A percentile compares a stretch with the other conserved stretches of the same genome.
These are phyloP conservation scores for Penicillium griseofulvum DNA, from an alignment of 2,329 filamentous ascomycete genomes.

Conservation along the genomic window DNA sequence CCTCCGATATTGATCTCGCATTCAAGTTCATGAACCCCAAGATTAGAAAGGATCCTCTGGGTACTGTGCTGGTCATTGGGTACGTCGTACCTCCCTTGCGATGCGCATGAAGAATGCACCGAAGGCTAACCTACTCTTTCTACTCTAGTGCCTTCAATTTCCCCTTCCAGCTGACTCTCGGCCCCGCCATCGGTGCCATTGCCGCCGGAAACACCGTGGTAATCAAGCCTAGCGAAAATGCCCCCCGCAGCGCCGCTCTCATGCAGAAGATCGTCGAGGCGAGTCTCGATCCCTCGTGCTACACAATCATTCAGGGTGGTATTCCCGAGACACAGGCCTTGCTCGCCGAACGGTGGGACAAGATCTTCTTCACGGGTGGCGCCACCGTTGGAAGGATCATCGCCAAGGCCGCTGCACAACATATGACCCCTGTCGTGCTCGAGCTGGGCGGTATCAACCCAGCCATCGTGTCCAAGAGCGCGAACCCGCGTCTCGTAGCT, in stretches of 20 bases:
- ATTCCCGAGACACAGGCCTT: constrained; percentile 77
- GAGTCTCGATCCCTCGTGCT: constrained; percentile 73
- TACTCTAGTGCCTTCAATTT: constrained; percentile 77
- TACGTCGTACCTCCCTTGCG: constrained; percentile 30
- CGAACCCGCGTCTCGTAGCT: constrained; percentile 76
- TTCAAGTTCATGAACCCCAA: constrained; percentile 69
- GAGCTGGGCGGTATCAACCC: constrained; percentile 93
- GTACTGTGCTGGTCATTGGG: constrained; percentile 80
- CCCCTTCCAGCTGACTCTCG: constrained; percentile 75
- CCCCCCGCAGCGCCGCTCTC: constrained; percentile 72
- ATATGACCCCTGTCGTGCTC: constrained; percentile 80
- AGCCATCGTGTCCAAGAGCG: constrained; percentile 81
- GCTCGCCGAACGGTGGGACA: constrained; percentile 89
- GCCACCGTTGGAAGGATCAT: constrained; percentile 79
- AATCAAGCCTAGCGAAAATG: constrained; percentile 84
- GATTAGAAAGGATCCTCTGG: constrained; percentile 84
- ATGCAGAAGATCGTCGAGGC: constrained; percentile 74
- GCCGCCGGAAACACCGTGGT: constrained; percentile 86
- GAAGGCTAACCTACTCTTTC: constrained; percentile 2
- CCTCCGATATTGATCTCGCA: constrained; percentile 65
- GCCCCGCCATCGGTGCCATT: constrained; percentile 83
- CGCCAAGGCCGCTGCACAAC: constrained; percentile 81
- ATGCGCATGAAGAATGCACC: background rate
- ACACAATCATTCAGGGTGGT: constrained; percentile 74
- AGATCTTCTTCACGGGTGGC: constrained; percentile 94